Evolutionary conservation across 1,284 basidiomycete species (phyloP).

Genomic region (Tylopilus orsonianus): DNA sequence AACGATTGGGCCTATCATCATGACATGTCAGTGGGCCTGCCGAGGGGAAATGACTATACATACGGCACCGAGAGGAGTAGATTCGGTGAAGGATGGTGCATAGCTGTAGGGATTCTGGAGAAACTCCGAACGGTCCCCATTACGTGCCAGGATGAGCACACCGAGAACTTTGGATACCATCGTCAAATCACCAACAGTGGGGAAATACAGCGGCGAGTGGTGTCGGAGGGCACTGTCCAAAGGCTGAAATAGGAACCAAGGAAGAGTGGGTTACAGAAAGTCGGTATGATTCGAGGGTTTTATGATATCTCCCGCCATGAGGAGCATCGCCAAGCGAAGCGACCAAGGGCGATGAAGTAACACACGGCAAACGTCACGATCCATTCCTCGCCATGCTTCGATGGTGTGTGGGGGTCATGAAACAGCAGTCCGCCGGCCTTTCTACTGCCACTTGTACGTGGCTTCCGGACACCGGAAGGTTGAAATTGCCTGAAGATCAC

Average conservation of each 20-base stretch:
- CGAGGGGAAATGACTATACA: slow-evolving; percentile 21
- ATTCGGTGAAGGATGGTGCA: slow-evolving; percentile 66
- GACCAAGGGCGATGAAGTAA: slow-evolving; percentile 30
- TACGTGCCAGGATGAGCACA: slow-evolving; percentile 78
- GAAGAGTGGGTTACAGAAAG: slow-evolving; percentile 10
- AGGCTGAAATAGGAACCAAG: slow-evolving; percentile 4
- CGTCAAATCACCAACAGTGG: slow-evolving; percentile 19
- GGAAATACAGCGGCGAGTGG: background rate
- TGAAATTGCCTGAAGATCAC: slow-evolving; percentile 26
- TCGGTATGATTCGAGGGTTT: slow-evolving; percentile 24
- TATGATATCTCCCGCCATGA: slow-evolving; percentile 32
- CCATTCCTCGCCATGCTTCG: slow-evolving; percentile 33
- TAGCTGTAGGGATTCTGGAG: slow-evolving; percentile 74
- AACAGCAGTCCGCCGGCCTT: slow-evolving; percentile 15
- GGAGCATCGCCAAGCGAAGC: slow-evolving; percentile 35
- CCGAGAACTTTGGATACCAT: slow-evolving; percentile 70
- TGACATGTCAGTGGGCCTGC: slow-evolving; percentile 5
- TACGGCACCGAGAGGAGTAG: slow-evolving; percentile 82
- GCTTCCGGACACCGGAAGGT: slow-evolving; percentile 25
- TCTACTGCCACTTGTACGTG: slow-evolving; percentile 29
- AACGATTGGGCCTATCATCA: slow-evolving; percentile 64
- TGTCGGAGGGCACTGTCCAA: slow-evolving; percentile 1
- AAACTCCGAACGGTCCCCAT: slow-evolving; percentile 75
- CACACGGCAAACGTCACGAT: slow-evolving; percentile 23
- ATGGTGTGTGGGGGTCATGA: slow-evolving; percentile 24